Base-by-base conservation (phyloP, 306 rosid species). In the Canavalia gladiata region DNA sequence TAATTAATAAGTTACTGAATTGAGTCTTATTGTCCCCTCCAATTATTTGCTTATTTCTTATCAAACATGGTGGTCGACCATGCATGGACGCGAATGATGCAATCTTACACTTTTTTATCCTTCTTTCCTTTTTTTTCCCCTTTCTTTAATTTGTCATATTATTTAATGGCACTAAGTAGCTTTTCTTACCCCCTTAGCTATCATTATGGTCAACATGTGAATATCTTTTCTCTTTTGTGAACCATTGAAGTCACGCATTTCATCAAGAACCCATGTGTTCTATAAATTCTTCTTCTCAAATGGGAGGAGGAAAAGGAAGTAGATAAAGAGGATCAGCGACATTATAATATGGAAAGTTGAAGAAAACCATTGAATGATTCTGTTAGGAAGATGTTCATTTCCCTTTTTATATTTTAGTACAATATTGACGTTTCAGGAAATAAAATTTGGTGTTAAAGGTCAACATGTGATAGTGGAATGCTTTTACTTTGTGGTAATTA, bases 301-400 rank as follows among this genome's bases (percentile, higher is more conserved):
- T 6, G 69, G 47, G 25, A 18, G 8, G 8, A 63, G 37, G 2
- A 8, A 39, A 6, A 30, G 4, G 41, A 37, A 37, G 41, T 1
- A 8, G 2, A 29, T 39, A n/a, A 13, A 37, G 31, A 37, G 6
- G 70, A 12, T 4, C 46, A 39, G 4, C 70, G 29, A 37, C 49
- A 64, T 37, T 64, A 31, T 39, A 64, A 37, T 64, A 49, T 64
- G 70, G 49, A 39, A 64, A 37, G 42, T 39, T 64, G 49, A 64
- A 37, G 28, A 12, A 39, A 65, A 65, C 70, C 50, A 54, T 60
- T 60, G 8, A 33, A 60, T 60, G 43, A 33, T 34, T 33, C 7
- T 34, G 18, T 33, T 60, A 3, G 4, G 43, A 4, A 60, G 11
- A 10, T 6, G 25, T 9, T 10, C 1, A 2, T 3, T 18, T 18